Percentiles rank a stretch among this genome's conserved stretches.
phyloP scores from a whole-genome alignment of 2,329 filamentous ascomycete species.

The Epichloe uncinata region DNA sequence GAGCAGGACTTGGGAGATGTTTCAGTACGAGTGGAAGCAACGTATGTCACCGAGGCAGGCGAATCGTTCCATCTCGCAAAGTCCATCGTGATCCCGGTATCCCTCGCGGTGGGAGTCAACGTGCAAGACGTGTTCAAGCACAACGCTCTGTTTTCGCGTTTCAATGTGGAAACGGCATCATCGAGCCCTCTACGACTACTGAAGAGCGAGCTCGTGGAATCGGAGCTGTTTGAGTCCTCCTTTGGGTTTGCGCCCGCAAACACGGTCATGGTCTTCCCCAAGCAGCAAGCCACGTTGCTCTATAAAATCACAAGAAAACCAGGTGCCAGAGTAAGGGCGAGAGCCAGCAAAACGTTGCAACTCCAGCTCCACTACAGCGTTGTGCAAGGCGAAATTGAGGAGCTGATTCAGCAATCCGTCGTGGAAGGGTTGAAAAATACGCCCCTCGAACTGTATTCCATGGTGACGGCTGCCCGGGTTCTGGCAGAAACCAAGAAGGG shows the following conservation, averaged over 20 bases:
- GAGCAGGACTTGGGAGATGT: constrained; percentile 64
- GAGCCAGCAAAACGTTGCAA: constrained; percentile 36
- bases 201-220: constrained; percentile 55
- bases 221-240: constrained; percentile 52
- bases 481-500: constrained; percentile 28
- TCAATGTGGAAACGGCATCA: constrained; percentile 76
- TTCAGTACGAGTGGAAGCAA: constrained; percentile 60
- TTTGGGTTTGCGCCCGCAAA: constrained; percentile 41
- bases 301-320: constrained; percentile 60
- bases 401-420: constrained; percentile 32
- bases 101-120: constrained; percentile 81
- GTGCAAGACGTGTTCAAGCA: constrained; percentile 94
- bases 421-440: constrained; percentile 24
- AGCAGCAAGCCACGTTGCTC: constrained; percentile 66
- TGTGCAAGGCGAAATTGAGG: constrained; percentile 58
- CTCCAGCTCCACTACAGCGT: constrained; percentile 66
- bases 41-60: constrained; percentile 55
- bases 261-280: constrained; percentile 56
- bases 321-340: constrained; percentile 19
- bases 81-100: constrained; percentile 53
- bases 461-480: constrained; percentile 31
- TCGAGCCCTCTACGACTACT: constrained; percentile 62
- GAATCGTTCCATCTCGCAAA: constrained; percentile 25
- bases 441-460: constrained; percentile 31
- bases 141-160: constrained; percentile 68